phyloP scores from a whole-genome alignment of 177 flowering plant genomes.

The Vitis hybrid region DNA sequence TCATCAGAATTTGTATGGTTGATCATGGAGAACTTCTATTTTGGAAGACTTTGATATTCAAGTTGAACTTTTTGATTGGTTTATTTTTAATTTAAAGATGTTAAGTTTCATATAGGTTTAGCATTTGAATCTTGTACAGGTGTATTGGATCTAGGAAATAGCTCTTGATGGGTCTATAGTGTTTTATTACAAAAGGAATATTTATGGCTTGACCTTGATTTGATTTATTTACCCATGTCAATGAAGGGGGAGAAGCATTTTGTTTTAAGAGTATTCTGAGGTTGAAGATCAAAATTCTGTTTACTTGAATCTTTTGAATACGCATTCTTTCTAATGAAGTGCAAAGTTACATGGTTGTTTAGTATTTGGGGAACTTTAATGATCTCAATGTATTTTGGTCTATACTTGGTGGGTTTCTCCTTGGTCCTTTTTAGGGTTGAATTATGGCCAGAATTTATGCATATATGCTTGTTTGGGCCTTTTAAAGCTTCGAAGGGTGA shows the following conservation, averaged over 20 bases:
- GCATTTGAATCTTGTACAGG: not conserved
- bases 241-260: not conserved
- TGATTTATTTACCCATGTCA: not conserved
- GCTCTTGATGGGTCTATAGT: too few relatives aligned
- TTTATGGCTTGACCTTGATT: not conserved
- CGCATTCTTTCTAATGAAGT: not conserved
- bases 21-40: too few relatives aligned
- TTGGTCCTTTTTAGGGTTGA: not conserved
- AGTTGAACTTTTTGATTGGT: too few relatives aligned
- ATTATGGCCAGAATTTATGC: not conserved
- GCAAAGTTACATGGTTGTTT: not conserved
- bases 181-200: too few relatives aligned
- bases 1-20: too few relatives aligned
- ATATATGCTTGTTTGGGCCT: not conserved
- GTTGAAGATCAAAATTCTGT: not conserved
- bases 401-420: not conserved
- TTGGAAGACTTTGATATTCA: too few relatives aligned
- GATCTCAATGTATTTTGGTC: not conserved
- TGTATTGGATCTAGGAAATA: not conserved
- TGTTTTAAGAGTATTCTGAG: not conserved
- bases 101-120: not conserved
- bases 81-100: too few relatives aligned
- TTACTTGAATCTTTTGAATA: not conserved
- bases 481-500: not conserved
- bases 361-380: not conserved